Conservation (phyloP, 1,284 basidiomycete species). For the Cutaneotrichosporon sp. region DNA sequence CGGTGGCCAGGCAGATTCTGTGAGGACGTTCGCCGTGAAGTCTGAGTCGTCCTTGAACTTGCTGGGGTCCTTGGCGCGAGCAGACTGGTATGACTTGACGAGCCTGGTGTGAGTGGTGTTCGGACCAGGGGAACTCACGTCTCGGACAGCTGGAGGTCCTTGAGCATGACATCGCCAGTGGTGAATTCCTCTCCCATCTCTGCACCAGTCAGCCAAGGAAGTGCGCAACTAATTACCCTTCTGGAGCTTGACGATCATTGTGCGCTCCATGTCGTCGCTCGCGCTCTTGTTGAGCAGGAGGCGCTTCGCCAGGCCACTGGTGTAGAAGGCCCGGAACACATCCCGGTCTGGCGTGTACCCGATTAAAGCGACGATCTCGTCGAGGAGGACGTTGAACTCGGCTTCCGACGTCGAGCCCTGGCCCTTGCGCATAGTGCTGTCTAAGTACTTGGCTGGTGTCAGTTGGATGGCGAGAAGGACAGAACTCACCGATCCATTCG, state of each 20-base stretch:
- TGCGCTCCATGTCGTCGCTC: conserved; percentile 85
- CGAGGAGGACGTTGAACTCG: conserved; percentile 68
- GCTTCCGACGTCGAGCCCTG: conserved; percentile 70
- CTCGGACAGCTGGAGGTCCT: conserved; percentile 51
- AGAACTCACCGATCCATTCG: conserved; percentile 67
- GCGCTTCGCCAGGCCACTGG: conserved; percentile 82
- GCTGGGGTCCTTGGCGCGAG: conserved; percentile 47
- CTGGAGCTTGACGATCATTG: conserved; percentile 83
- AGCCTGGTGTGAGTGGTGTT: conserved; percentile 38
- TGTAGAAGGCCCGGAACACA: conserved; percentile 93
- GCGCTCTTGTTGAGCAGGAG: conserved; percentile 82
- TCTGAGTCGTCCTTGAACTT: conserved; percentile 48
- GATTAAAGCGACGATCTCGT: conserved; percentile 78
- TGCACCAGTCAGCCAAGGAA: conserved; percentile 26
- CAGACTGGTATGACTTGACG: conserved; percentile 55
- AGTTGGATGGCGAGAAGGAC: not conserved
- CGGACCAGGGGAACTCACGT: conserved; percentile 35
- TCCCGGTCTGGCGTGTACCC: conserved; percentile 83
- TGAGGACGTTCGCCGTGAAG: conserved; percentile 59
- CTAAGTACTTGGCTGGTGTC: conserved; percentile 75
- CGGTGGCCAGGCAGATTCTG: conserved; percentile 61
- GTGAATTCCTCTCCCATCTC: conserved; percentile 56
- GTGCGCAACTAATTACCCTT: conserved; percentile 60
- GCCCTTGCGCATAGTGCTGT: conserved; percentile 79
- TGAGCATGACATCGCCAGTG: conserved; percentile 55